phyloP scores from a whole-genome alignment of 2,329 filamentous ascomycete genomes.

The Aspergillus fumigatiaffinis region DNA sequence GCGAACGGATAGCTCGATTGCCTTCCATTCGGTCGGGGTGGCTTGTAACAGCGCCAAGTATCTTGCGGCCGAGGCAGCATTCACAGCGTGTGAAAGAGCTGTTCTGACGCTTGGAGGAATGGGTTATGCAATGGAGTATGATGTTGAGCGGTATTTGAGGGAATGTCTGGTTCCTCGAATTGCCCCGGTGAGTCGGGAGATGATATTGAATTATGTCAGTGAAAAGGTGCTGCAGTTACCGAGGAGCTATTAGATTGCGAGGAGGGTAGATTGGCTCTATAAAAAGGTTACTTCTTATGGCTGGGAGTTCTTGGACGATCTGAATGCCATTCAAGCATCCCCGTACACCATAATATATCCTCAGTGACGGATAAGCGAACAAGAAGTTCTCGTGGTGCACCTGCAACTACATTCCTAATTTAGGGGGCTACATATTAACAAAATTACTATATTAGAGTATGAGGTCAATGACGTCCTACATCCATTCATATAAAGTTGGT shows the following conservation, averaged over 20 bases:
- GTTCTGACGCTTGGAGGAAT: conserved; percentile 58
- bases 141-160: conserved; percentile 58
- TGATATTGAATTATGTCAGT: conserved; percentile 45
- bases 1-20: conserved; percentile 49
- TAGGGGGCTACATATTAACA: too few relatives aligned
- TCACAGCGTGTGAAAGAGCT: conserved; percentile 56
- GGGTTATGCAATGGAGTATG: conserved; percentile 61
- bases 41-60: conserved; percentile 70
- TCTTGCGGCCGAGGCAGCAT: conserved; percentile 57
- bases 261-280: background rate
- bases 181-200: conserved; percentile 55
- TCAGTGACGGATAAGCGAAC: too few relatives aligned
- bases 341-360: too few relatives aligned
- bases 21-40: conserved; percentile 57
- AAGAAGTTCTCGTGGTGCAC: too few relatives aligned
- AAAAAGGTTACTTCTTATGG: too few relatives aligned
- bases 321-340: too few relatives aligned
- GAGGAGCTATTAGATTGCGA: conserved; percentile 36
- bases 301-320: too few relatives aligned
- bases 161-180: conserved; percentile 58
- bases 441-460: too few relatives aligned
- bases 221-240: conserved; percentile 43
- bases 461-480: too few relatives aligned
- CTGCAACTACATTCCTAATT: too few relatives aligned
- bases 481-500: background rate